phyloP scores from a whole-genome alignment of 768 basidiomycete genomes.

The Naganishia onofrii region DNA sequence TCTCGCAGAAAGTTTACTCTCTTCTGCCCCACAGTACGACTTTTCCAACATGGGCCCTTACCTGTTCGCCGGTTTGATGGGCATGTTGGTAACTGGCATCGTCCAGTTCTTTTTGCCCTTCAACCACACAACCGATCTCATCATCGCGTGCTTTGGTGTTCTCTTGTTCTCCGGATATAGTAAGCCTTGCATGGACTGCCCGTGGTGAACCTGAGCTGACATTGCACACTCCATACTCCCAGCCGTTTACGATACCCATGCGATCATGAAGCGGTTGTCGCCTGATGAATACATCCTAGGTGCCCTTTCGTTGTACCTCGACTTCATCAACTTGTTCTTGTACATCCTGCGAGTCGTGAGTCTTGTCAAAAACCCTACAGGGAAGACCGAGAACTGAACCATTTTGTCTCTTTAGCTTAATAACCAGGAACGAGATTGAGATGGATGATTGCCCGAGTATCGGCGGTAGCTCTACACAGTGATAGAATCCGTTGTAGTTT shows the following conservation, averaged over 20 bases:
- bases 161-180: conserved; percentile 81
- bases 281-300: conserved; percentile 94
- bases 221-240: background rate
- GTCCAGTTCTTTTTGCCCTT: conserved; percentile 86
- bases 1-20: background rate
- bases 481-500: background rate
- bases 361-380: background rate
- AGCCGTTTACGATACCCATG: conserved; percentile 74
- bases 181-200: conserved; percentile 3
- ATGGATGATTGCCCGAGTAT: background rate
- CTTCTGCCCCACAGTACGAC: conserved; percentile 66
- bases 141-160: conserved; percentile 73
- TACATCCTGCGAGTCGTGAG: conserved; percentile 51
- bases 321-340: conserved; percentile 61
- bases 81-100: conserved; percentile 73
- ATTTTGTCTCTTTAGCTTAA: conserved; percentile 3
- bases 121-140: conserved; percentile 71
- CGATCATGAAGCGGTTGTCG: conserved; percentile 80
- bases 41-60: conserved; percentile 89
- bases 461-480: background rate
- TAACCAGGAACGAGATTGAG: conserved; percentile 16
- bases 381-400: background rate
- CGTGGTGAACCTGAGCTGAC: background rate
- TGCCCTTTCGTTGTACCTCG: conserved; percentile 87
- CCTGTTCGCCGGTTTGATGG: conserved; percentile 79